Base-by-base conservation (phyloP, 2,329 filamentous ascomycete genomes). In the Teratosphaeria pseudoeucalypti region DNA sequence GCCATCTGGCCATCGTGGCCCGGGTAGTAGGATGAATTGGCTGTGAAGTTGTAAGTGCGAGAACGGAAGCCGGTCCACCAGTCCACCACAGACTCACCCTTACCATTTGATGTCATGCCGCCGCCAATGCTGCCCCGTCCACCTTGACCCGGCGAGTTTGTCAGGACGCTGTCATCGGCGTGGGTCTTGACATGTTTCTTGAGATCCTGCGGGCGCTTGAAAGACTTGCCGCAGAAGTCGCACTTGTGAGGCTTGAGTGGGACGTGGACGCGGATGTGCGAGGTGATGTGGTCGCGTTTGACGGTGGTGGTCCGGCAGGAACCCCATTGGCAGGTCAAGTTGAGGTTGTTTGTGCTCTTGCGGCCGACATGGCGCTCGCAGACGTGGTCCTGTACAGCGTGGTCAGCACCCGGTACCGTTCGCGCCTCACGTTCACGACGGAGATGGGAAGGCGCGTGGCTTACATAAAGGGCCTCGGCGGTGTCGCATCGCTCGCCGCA, bases 171-270 rank as follows among this genome's bases (percentile, higher is more conserved):
- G 76, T 96, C 92, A 71, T 97, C 92, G 68, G 92, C 92, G 73
- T 97, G 92, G 4, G 92, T 97, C 85, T 97, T 99, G 76, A 97
- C 91, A 74, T 99, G 94, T 81, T 99, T 99, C 85, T 99, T 97
- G 70, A 99, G 76, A 79, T 99, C 94, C 78, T 99, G 94, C 2
- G 94, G 94, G 37, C 94, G 89, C 84, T 99, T 99, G 83, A 99
- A 99, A 1, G 92, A 92, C 81, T 99, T 99, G 73, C 90, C 90
- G 73, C 94, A 99, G 77, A 96, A 95, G 73, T 96, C 92, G 76
- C 94, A 99, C 78, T 96, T 97, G 80, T 99, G 94, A 66, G 94
- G 94, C 82, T 99, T 99, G 62, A 99, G 81, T 0, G 94, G 94
- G n/a, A 99, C 92, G 74, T 99, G 94, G 58, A 97, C 94, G 65